Evolutionary conservation across 257 asterid genomes (phyloP), one percentile per base, ranked within the genome.

Genomic region (Solanum piurae): DNA sequence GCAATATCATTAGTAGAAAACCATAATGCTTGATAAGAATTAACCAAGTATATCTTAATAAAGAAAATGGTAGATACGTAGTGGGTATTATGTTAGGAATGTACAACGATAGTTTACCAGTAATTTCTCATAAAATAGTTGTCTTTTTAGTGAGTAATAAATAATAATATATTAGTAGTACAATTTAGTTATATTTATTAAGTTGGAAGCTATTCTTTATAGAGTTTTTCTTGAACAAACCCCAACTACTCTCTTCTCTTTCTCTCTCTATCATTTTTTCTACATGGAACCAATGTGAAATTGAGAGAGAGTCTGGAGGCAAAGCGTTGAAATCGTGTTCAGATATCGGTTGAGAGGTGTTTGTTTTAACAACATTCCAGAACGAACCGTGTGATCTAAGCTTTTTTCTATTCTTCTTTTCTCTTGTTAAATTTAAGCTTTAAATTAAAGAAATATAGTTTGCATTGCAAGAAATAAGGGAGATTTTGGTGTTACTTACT

Each of bases 311-410:
- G 64, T 13, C 60, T 38, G 68, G 89, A 87, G 89, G 88, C 40
- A 69, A 89, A 52, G 91, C 92, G 93, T 90, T 91, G 93, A 91
- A 92, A 36, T 90, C 88, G 91, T 88, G 93, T 92, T 82, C 84
- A 36, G 73, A 12, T 66, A 83, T 92, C 89, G 49, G 94, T 92
- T 92, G 93, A 83, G 93, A 89, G 90, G 94, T 89, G 93, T 89
- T 87, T 90, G 83, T 91, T 92, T 86, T 89, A 84, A 88, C 86
- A 40, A 49, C 85, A 58, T 87, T 86, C 38, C 68, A 83, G 85
- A 83, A 36, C 88, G 84, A 88, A 79, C 88, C 88, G 91, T 87
- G 91, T 92, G 91, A 88, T 74, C 88, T 83, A 69, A 77, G 83
- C 60, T 12, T 83, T 31, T 16, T 40, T 23, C 4, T 86, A 3